phyloP scores from a whole-genome alignment of 2,329 filamentous ascomycete genomes.

The Aspergillus quadrilineatus region DNA sequence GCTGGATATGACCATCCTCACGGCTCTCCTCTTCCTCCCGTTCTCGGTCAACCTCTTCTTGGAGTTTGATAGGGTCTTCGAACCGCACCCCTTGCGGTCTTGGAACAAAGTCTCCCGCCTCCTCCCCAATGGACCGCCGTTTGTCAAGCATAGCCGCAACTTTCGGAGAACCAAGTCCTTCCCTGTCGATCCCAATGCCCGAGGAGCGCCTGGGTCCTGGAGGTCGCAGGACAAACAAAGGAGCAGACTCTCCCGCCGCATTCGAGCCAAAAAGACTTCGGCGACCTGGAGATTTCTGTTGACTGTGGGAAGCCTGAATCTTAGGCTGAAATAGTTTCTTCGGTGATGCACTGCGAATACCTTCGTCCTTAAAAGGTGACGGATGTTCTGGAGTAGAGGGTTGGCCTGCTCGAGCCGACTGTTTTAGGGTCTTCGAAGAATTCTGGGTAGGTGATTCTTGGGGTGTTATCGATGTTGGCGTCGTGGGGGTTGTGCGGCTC shows the following conservation, averaged over 20 bases:
- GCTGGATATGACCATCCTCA: conserved; percentile 55
- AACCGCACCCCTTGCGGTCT: conserved; percentile 59
- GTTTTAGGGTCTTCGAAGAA: conserved; percentile 39
- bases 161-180: conserved; percentile 72
- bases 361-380: conserved; percentile 49
- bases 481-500: conserved; percentile 44
- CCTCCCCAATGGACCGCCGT: conserved; percentile 69
- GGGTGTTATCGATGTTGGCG: conserved; percentile 41
- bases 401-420: conserved; percentile 45
- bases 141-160: conserved; percentile 70
- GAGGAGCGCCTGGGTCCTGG: conserved; percentile 58
- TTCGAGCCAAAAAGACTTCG: conserved; percentile 57
- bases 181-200: conserved; percentile 67
- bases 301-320: conserved; percentile 38
- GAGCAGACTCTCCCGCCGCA: conserved; percentile 58
- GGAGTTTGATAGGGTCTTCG: conserved; percentile 62
- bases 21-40: conserved; percentile 60
- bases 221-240: conserved; percentile 64
- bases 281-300: conserved; percentile 36
- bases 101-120: conserved; percentile 63
- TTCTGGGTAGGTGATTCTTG: conserved; percentile 43
- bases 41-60: conserved; percentile 63
- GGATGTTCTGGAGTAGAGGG: conserved; percentile 53
- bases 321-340: conserved; percentile 49
- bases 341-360: conserved; percentile 50